A percentile compares a stretch with the other conserved stretches of the same genome.
Conservation (phyloP, 352 stramenopile species). For the Phytophthora foliorum region DNA sequence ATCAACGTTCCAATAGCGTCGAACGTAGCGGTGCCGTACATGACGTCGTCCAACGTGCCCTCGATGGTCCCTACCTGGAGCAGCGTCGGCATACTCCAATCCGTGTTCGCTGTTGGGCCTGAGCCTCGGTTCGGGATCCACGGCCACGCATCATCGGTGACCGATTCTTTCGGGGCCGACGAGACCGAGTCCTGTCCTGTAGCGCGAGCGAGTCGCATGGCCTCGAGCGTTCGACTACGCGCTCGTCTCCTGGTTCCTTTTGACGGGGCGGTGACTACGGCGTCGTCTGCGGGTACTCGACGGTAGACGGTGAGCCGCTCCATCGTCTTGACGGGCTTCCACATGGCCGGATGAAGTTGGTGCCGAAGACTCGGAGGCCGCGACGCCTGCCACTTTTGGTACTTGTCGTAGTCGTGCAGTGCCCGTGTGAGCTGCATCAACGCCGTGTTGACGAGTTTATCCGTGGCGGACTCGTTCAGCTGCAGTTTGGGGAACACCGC, state of each 20-base stretch:
- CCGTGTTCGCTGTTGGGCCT: conserved; percentile 13
- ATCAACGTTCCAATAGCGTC: conserved; percentile 39
- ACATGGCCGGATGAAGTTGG: conserved; percentile 48
- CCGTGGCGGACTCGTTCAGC: conserved; percentile 32
- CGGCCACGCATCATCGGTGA: conserved; percentile 20
- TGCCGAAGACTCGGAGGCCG: conserved; percentile 46
- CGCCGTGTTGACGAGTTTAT: conserved; percentile 43
- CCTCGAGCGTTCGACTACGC: conserved; percentile 41
- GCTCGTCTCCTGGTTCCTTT: conserved; percentile 34
- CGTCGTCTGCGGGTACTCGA: conserved; percentile 28
- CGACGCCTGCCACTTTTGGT: conserved; percentile 44
- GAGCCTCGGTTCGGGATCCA: conserved; percentile 24
- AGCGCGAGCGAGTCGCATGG: conserved; percentile 19
- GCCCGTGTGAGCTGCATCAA: conserved; percentile 39
- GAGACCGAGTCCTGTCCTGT: conserved; percentile 26
- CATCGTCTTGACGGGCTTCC: conserved; percentile 55
- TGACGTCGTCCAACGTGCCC: conserved; percentile 58
- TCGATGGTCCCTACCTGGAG: conserved; percentile 53
- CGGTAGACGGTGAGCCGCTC: conserved; percentile 55
- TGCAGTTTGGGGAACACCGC: conserved; percentile 45
- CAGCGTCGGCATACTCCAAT: conserved; percentile 48
- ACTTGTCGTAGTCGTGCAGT: conserved; percentile 52
- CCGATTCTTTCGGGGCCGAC: conserved; percentile 31
- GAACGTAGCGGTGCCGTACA: conserved; percentile 50
- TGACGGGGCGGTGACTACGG: conserved; percentile 22